phyloP scores from a whole-genome alignment of 139 green algal genomes.

The Chlorella sorokiniana region DNA sequence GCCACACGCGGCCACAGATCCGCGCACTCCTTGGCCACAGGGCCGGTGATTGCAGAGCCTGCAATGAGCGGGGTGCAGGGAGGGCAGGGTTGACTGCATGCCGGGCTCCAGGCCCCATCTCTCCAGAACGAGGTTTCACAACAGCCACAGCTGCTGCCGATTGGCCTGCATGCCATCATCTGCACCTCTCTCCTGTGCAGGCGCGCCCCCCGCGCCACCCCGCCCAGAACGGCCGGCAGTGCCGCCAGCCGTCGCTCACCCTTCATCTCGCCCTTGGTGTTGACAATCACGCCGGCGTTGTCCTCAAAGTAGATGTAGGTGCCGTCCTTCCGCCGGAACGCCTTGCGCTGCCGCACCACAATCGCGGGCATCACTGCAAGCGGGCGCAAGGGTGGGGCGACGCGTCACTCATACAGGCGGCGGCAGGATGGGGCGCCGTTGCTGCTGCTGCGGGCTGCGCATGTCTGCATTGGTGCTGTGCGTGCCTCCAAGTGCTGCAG shows the following conservation, averaged over 20 bases:
- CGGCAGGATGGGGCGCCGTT: background rate
- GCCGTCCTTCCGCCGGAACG: slow-evolving; percentile 97
- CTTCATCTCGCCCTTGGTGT: slow-evolving; percentile 99
- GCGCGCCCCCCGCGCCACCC: too few relatives aligned
- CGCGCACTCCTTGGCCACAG: slow-evolving; percentile 99
- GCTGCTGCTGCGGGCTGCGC: background rate
- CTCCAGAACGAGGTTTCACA: too few relatives aligned
- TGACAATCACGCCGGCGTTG: slow-evolving; percentile 99
- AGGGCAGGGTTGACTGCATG: too few relatives aligned
- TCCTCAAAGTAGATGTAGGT: slow-evolving; percentile 99
- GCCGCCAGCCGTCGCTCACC: too few relatives aligned
- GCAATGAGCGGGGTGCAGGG: too few relatives aligned
- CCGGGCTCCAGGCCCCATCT: too few relatives aligned
- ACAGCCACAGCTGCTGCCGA: too few relatives aligned
- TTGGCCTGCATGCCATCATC: too few relatives aligned
- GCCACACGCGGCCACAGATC: slow-evolving; percentile 99
- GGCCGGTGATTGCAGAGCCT: slow-evolving; percentile 98
- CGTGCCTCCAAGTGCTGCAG: too few relatives aligned
- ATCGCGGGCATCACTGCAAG: slow-evolving; percentile 88
- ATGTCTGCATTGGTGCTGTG: background rate
- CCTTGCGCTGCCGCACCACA: slow-evolving; percentile 98
- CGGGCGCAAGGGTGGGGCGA: background rate
- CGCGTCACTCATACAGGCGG: background rate
- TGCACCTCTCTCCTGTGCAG: too few relatives aligned
- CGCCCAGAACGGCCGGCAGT: too few relatives aligned